These are phyloP conservation scores for Rhizopus arrhizus DNA, from an alignment of 371 early-diverging fungal genomes.

Conservation along the genomic window DNA sequence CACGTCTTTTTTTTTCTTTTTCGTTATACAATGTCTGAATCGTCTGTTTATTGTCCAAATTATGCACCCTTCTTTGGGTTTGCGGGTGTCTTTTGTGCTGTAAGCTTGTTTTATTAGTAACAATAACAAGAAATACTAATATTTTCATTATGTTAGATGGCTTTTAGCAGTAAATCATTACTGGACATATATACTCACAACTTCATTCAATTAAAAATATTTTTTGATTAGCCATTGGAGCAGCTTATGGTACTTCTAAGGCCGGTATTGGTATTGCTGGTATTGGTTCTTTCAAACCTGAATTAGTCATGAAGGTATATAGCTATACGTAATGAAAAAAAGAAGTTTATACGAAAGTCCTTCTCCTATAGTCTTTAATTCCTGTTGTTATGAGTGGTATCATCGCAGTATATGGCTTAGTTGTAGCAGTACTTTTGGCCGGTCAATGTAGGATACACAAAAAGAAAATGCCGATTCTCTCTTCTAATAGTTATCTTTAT, in stretches of 20 bases:
- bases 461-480: not conserved
- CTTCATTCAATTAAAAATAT: not conserved
- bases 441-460: conserved; percentile 62
- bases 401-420: conserved; percentile 89
- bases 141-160: conserved; percentile 35
- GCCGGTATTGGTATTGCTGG: conserved; percentile 88
- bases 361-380: conserved; percentile 59
- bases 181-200: not conserved
- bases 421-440: conserved; percentile 82
- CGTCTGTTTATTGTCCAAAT: conserved; percentile 48
- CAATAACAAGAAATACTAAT: not conserved
- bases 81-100: conserved; percentile 53
- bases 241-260: conserved; percentile 92
- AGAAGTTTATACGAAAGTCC: not conserved
- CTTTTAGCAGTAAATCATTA: conserved; percentile 40
- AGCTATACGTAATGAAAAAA: not conserved
- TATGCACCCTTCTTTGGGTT: conserved; percentile 56
- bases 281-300: conserved; percentile 88
- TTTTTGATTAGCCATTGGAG: conserved; percentile 73
- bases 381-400: conserved; percentile 96
- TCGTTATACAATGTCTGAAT: conserved; percentile 25
- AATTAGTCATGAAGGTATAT: conserved; percentile 79
- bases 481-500: conserved; percentile 31
- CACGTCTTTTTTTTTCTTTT: not conserved
- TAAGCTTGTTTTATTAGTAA: conserved; percentile 18